Evolutionary conservation across 495 filamentous ascomycete genomes (phyloP).

Genomic region (Xeromyces bisporus): DNA sequence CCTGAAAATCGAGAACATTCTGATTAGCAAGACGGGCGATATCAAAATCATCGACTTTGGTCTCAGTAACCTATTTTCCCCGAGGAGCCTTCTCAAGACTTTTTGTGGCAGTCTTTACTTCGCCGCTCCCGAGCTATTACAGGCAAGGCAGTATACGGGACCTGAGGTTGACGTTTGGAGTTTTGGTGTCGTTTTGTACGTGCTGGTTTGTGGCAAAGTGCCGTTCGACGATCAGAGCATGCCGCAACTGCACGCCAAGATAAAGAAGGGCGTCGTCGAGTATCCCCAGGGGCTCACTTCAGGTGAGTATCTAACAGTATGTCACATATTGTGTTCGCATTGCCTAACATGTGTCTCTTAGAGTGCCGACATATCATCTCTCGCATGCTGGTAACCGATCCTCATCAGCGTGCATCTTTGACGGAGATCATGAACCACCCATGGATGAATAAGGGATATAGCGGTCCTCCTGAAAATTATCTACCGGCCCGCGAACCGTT

Average conservation of each 20-base stretch:
- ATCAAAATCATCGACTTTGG: constrained; percentile 99
- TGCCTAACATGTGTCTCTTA: constrained; percentile 17
- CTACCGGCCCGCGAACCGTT: constrained; percentile 73
- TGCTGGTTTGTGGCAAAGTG: constrained; percentile 94
- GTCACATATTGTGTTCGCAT: background rate
- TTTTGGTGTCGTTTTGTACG: constrained; percentile 97
- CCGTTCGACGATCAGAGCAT: constrained; percentile 99
- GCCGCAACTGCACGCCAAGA: constrained; percentile 96
- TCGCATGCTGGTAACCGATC: constrained; percentile 93
- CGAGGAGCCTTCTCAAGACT: constrained; percentile 74
- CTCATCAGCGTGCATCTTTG: constrained; percentile 68
- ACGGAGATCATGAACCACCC: constrained; percentile 90
- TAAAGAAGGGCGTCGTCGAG: constrained; percentile 92
- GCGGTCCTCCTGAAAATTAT: constrained; percentile 71
- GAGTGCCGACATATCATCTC: constrained; percentile 91
- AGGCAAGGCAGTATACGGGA: constrained; percentile 85
- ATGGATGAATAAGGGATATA: constrained; percentile 94
- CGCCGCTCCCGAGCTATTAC: constrained; percentile 85
- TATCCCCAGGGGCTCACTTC: constrained; percentile 84
- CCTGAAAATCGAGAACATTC: constrained; percentile 97
- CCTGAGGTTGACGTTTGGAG: constrained; percentile 98
- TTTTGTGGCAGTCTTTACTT: constrained; percentile 98
- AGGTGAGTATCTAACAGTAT: constrained; percentile 30
- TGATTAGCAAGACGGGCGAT: constrained; percentile 97
- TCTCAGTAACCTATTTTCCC: constrained; percentile 90